Conservation (phyloP, 208 protist species). For the Wallacemonas sp. region DNA sequence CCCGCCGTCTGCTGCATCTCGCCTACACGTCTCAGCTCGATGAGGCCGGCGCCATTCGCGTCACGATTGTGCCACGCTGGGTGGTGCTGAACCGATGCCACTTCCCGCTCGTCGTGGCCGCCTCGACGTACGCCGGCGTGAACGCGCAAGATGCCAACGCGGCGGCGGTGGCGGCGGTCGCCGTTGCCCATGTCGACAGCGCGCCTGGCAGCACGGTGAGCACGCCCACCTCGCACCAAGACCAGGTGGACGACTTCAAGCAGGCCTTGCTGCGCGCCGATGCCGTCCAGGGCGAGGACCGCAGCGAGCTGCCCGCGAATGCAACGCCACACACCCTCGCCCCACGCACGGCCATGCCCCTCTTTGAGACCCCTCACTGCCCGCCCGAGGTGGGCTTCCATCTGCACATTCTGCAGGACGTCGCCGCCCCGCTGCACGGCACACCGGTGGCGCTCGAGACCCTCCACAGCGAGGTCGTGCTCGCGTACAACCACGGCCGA, state of each 20-base stretch:
- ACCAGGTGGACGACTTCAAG: conserved; percentile 35
- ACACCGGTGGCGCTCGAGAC: conserved; percentile 77
- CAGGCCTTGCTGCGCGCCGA: conserved; percentile 4
- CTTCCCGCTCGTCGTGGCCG: conserved; percentile 58
- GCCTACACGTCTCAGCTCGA: conserved; percentile 65
- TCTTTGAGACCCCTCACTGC: conserved; percentile 55
- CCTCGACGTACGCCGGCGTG: conserved; percentile 38
- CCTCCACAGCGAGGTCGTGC: conserved; percentile 63
- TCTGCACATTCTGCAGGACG: conserved; percentile 61
- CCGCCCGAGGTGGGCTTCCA: conserved; percentile 57
- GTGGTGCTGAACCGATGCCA: conserved; percentile 80
- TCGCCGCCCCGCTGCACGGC: conserved; percentile 51
- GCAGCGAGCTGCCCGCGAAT: background rate
- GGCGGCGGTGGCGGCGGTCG: conserved; percentile 30
- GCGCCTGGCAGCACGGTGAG: background rate
- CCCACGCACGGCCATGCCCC: conserved; percentile 49
- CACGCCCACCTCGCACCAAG: conserved; percentile 24
- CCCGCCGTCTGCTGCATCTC: conserved; percentile 54
- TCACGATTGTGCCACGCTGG: conserved; percentile 86
- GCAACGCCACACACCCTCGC: conserved; percentile 27
- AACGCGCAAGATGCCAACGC: conserved; percentile 37
- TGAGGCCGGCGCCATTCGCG: conserved; percentile 53
- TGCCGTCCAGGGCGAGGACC: background rate
- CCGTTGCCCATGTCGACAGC: conserved; percentile 25
- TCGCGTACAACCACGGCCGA: conserved; percentile 54